A percentile compares a stretch with the other conserved stretches of the same genome.
Conservation (phyloP, 148 eudicot species). For the Arbutus unedo region DNA sequence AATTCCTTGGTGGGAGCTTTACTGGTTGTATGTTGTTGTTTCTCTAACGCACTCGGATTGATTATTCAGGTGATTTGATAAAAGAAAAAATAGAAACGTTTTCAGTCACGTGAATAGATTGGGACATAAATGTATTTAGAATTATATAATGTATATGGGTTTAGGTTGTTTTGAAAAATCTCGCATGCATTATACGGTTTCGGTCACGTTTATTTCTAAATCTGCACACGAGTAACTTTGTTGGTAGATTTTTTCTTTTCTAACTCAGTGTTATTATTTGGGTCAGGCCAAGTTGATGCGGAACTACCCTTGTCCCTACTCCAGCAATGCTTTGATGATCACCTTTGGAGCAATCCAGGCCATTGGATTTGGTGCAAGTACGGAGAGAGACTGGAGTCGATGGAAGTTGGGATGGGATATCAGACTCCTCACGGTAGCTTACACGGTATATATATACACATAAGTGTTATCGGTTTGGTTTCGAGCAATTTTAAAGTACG, state of each 20-base stretch:
- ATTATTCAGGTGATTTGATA: conserved; percentile 4
- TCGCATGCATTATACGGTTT: no score
- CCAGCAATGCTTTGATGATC: conserved; percentile 36
- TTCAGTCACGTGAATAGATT: no score
- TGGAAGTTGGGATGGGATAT: conserved; percentile 59
- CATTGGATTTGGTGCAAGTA: conserved; percentile 25
- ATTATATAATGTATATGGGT: no score
- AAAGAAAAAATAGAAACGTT: not conserved
- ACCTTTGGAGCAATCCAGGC: conserved; percentile 42
- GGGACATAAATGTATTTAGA: no score
- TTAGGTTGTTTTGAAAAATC: no score
- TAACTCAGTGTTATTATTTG: not conserved
- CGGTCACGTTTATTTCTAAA: no score
- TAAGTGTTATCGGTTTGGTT: no score
- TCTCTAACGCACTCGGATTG: not conserved
- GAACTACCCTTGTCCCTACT: conserved; percentile 41
- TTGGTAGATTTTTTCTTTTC: no score
- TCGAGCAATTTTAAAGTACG: no score
- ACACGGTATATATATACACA: conserved; percentile 22
- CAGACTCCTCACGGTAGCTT: conserved; percentile 36
- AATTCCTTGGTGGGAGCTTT: conserved; percentile 7
- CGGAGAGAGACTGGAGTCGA: conserved; percentile 31
- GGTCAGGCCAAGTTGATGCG: conserved; percentile 38
- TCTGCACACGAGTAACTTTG: no score
- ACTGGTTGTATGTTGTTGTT: not conserved